These are phyloP conservation scores for Dissophora ornata DNA, from an alignment of 192 early-diverging fungal genomes.

Conservation along the genomic window DNA sequence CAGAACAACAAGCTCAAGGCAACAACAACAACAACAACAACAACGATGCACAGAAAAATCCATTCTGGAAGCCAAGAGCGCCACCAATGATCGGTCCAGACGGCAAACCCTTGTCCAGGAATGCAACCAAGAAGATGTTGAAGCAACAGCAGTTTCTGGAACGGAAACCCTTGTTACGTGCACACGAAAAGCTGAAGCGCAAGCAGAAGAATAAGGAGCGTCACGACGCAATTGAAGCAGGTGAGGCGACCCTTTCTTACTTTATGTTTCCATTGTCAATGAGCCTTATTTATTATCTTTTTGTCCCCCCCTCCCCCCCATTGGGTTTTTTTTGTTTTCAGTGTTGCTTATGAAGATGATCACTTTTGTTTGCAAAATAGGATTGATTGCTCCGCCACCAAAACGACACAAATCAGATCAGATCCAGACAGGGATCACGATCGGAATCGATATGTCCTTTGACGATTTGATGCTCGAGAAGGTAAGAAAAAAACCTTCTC, in stretches of 20 bases:
- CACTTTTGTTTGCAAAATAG: conserved; percentile 20
- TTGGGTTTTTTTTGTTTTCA: background rate
- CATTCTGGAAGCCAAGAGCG: conserved; percentile 49
- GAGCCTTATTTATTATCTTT: too few relatives aligned
- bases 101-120: conserved; percentile 66
- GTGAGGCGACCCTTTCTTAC: conserved; percentile 5
- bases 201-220: conserved; percentile 64
- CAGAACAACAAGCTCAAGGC: background rate
- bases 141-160: conserved; percentile 71
- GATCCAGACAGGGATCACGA: conserved; percentile 58
- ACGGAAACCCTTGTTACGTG: conserved; percentile 55
- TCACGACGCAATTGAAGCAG: conserved; percentile 57
- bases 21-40: conserved; percentile 4
- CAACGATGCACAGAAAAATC: conserved; percentile 10
- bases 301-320: background rate
- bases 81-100: conserved; percentile 47
- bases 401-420: conserved; percentile 64
- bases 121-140: conserved; percentile 77
- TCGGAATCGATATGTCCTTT: conserved; percentile 87
- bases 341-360: conserved; percentile 5
- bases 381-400: conserved; percentile 42
- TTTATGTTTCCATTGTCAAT: background rate
- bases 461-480: conserved; percentile 81
- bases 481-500: too few relatives aligned
- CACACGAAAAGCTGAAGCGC: conserved; percentile 60